Base-by-base conservation (phyloP, 805 yeast genomes). In the Schizosaccharomyces octosporus region DNA sequence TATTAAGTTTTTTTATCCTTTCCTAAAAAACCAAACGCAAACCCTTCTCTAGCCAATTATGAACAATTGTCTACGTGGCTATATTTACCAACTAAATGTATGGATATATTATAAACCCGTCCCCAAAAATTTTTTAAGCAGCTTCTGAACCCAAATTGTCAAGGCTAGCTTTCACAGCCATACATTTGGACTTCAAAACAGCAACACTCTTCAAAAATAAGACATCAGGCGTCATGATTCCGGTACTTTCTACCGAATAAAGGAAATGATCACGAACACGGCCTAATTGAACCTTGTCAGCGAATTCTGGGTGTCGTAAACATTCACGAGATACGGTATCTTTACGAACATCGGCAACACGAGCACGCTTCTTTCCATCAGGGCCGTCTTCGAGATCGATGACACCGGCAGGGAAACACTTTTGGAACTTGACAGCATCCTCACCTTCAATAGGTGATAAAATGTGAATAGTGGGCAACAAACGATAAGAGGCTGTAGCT, bases 261-360 rank as follows among this genome's bases (percentile, higher is more conserved):
- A 93, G 86, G 72, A 93, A 93, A 68, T 93, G 95, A 71, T 85
- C 93, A 72, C 95, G 83, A 66, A 78, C 78, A 73, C 98, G 82
- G 55, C 97, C 98, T 62, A 93, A 77, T 72, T 84, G 85, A 62
- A 93, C 97, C 67, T 86, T 85, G 51, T 85, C 94, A 59, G 82
- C 77, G 68, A 93, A 93, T 71, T 93, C 95, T 61, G 81, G 85
- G 72, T 93, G 96, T 72, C 98, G 82, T 67, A 93, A 77, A 13
- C 89, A 97, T 73, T 93, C 98, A 73, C 98, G 81, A 5, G 96
- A 87, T 51, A 93, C 98, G 0, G 98, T 93, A 72, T 93, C 98
- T 69, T 81, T 85, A 76, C 98, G 81, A 2, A 97, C 81, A 73
- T 93, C 95, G 64, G 82, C 79, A 15, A 93, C 95, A 66, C 70